Conservation (phyloP, 139 green algal species). For the Chlorella sp. region DNA sequence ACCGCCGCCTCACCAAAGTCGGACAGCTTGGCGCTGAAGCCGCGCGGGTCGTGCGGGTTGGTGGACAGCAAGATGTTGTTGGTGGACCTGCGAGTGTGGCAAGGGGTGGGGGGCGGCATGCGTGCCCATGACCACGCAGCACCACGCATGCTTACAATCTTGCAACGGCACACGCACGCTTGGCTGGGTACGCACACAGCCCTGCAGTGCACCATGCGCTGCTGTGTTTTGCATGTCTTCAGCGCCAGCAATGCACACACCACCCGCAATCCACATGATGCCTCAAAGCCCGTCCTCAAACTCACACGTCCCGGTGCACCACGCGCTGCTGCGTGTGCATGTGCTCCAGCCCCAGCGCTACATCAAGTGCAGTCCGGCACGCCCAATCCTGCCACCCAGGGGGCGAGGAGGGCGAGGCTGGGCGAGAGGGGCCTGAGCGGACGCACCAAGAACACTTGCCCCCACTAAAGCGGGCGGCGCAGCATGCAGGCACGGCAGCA, state of each 20-base stretch:
- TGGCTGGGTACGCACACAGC: too few species aligned
- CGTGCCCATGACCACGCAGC: too few species aligned
- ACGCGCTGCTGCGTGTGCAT: background rate
- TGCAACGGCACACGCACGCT: too few species aligned
- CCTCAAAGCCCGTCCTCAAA: too few species aligned
- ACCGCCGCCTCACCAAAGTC: slow-evolving; percentile 3
- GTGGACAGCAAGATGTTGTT: slow-evolving; percentile 27
- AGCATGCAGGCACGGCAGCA: background rate
- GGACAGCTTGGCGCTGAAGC: slow-evolving; percentile 20
- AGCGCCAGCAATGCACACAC: too few species aligned
- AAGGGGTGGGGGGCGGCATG: too few species aligned
- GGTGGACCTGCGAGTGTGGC: background rate
- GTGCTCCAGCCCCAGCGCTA: slow-evolving; percentile 13
- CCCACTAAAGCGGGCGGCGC: background rate
- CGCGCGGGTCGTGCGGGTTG: background rate
- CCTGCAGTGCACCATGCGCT: too few species aligned
- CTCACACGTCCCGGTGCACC: slow-evolving; percentile 29
- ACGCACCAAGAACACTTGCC: background rate
- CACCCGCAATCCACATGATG: too few species aligned
- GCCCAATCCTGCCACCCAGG: background rate
- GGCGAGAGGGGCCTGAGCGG: background rate
- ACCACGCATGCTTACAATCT: too few species aligned
- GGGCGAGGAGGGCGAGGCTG: background rate
- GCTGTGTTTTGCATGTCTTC: too few species aligned
- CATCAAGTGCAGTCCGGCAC: slow-evolving; percentile 5